These are phyloP conservation scores for Cardiospermum halicacabum DNA, from an alignment of 345 rosid species.

Conservation along the genomic window DNA sequence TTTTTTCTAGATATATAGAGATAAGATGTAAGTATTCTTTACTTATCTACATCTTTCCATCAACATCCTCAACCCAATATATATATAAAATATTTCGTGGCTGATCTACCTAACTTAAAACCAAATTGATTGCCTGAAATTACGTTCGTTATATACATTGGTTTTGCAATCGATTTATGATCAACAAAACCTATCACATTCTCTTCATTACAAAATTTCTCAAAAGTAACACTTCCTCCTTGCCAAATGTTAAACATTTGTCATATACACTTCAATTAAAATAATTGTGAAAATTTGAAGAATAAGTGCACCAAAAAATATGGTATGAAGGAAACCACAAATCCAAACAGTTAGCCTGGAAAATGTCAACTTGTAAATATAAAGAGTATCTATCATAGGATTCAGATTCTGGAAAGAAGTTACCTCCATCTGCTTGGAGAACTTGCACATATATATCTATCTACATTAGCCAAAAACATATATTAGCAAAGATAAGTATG, in stretches of 20 bases:
- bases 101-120: too few relatives aligned
- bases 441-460: conserved; percentile 93
- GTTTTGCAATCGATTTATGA: too few relatives aligned
- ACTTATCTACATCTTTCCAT: too few relatives aligned
- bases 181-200: too few relatives aligned
- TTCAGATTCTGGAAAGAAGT: background rate
- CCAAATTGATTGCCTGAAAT: too few relatives aligned
- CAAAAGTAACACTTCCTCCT: too few relatives aligned
- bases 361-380: background rate
- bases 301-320: background rate
- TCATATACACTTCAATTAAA: background rate
- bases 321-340: background rate
- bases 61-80: too few relatives aligned
- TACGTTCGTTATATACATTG: too few relatives aligned
- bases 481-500: conserved; percentile 4
- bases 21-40: too few relatives aligned
- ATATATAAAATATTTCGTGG: too few relatives aligned
- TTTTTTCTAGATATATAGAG: too few relatives aligned
- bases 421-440: conserved; percentile 99
- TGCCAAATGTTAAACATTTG: background rate
- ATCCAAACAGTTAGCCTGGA: background rate
- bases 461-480: conserved; percentile 36
- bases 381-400: conserved; percentile 6
- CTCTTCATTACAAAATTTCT: too few relatives aligned
- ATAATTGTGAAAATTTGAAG: background rate